Conservation (phyloP, 768 basidiomycete species). For the Mycena venus region DNA sequence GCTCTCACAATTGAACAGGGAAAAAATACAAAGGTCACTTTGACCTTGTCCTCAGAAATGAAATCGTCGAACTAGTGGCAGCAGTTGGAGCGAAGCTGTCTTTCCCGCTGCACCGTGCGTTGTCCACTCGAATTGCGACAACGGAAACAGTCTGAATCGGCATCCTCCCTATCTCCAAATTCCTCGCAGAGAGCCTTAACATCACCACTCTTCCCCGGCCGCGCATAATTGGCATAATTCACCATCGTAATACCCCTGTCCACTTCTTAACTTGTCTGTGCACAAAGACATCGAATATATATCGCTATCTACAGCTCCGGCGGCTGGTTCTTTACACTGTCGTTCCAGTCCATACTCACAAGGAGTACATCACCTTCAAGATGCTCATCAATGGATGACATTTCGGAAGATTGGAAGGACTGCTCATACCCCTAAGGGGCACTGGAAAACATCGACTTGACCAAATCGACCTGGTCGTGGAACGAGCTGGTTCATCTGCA, state of each 20-base stretch:
- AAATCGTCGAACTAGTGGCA: neutral
- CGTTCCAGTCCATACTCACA: too few relatives aligned
- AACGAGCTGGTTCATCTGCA: constrained; percentile 1
- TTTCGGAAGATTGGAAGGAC: neutral
- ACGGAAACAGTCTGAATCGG: too few relatives aligned
- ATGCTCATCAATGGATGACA: too few relatives aligned
- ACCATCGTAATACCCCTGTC: too few relatives aligned
- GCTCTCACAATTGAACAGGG: too few relatives aligned
- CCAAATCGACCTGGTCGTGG: neutral
- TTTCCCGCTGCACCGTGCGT: neutral
- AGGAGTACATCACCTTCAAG: too few relatives aligned
- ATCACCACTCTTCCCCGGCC: constrained; percentile 2
- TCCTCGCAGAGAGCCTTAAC: neutral
- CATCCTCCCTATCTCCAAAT: neutral
- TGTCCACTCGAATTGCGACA: too few relatives aligned
- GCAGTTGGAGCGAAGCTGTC: neutral
- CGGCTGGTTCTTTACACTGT: too few relatives aligned
- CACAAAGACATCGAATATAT: too few relatives aligned
- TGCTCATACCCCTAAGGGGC: neutral
- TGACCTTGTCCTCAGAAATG: neutral
- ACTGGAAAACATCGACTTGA: neutral
- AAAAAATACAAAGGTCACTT: neutral
- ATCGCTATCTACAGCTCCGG: too few relatives aligned
- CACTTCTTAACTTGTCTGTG: too few relatives aligned
- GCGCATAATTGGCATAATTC: too few relatives aligned